A percentile compares a stretch with the other conserved stretches of the same genome.
These are phyloP conservation scores for Phytophthora ramorum DNA, from an alignment of 352 stramenopile genomes.

Conservation along the genomic window DNA sequence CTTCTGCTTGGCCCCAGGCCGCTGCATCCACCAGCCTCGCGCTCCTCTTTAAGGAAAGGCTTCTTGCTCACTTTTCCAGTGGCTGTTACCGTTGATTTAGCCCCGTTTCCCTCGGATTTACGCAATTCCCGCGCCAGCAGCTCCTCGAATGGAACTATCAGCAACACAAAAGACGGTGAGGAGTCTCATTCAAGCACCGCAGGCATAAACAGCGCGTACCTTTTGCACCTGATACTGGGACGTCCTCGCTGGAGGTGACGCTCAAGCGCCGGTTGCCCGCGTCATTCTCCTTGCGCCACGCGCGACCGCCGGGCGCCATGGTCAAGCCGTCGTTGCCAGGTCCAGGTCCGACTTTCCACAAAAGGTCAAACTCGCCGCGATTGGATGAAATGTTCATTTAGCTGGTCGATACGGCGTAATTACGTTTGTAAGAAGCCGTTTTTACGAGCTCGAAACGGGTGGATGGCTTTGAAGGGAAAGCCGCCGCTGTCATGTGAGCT, in stretches of 20 bases:
- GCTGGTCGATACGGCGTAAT: conserved; percentile 17
- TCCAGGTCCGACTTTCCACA: neutral
- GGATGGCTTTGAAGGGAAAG: conserved; percentile 6
- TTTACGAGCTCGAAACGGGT: conserved; percentile 22
- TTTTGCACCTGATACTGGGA: conserved; percentile 22
- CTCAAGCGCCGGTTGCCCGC: conserved; percentile 18
- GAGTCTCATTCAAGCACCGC: neutral
- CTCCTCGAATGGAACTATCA: conserved; percentile 72
- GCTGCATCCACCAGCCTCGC: conserved; percentile 88
- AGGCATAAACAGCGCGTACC: conserved; percentile 13
- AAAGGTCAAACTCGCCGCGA: conserved; percentile 14
- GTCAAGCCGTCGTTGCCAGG: too few species aligned
- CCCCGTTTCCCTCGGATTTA: conserved; percentile 37
- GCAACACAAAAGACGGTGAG: conserved; percentile 1
- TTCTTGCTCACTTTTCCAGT: conserved; percentile 39
- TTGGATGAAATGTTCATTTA: conserved; percentile 25
- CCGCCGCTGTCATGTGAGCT: neutral
- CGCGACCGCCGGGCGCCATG: conserved; percentile 20
- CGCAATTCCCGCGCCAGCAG: conserved; percentile 66
- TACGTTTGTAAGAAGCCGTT: conserved; percentile 20
- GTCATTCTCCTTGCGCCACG: conserved; percentile 39
- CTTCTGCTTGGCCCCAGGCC: conserved; percentile 55
- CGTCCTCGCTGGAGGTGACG: conserved; percentile 26
- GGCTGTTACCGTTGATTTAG: neutral
- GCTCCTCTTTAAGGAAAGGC: conserved; percentile 78